A percentile compares a stretch with the other conserved stretches of the same genome.
phyloP scores from a whole-genome alignment of 2,329 filamentous ascomycete genomes.

The Aspergillus sp. region DNA sequence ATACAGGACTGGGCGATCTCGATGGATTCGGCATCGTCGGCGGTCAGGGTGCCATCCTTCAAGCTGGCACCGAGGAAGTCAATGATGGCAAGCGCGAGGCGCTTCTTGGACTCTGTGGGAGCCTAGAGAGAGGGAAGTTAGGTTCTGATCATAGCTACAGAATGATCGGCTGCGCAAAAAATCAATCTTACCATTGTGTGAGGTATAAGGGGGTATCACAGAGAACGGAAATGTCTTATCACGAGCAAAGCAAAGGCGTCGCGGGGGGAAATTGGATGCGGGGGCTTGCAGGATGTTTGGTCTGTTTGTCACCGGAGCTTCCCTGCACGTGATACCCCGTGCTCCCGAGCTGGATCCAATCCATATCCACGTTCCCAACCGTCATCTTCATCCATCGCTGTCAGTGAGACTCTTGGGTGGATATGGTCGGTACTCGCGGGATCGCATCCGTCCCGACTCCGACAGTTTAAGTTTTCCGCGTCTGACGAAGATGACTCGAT shows the following conservation, averaged over 20 bases:
- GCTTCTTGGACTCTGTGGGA: conserved; percentile 66
- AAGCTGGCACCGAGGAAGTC: conserved; percentile 86
- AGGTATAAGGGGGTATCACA: not conserved
- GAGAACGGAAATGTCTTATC: conserved; percentile 3
- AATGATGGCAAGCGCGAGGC: conserved; percentile 94
- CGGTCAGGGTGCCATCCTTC: conserved; percentile 81
- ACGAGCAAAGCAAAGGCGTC: conserved; percentile 14
- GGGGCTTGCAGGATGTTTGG: conserved; percentile 23
- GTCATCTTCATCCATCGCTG: conserved; percentile 5
- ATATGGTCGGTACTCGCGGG: conserved; percentile 26
- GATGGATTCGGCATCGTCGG: conserved; percentile 89
- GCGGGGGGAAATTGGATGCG: conserved; percentile 23
- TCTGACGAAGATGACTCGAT: conserved; percentile 41
- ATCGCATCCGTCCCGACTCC: conserved; percentile 22
- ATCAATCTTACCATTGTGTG: conserved; percentile 25
- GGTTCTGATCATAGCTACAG: not conserved
- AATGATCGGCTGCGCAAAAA: not conserved
- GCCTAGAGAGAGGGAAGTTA: conserved; percentile 30
- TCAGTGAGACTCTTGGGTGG: conserved; percentile 14
- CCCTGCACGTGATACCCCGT: conserved; percentile 21
- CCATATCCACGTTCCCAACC: conserved; percentile 9
- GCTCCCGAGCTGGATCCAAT: conserved; percentile 8
- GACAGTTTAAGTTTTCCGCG: conserved; percentile 23
- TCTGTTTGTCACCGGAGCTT: conserved; percentile 15
- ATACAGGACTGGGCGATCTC: conserved; percentile 96